Percentiles rank a stretch among this genome's conserved stretches.
Evolutionary conservation across 2,329 filamentous ascomycete species (phyloP).

Genomic region (Stagonosporopsis tanaceti): DNA sequence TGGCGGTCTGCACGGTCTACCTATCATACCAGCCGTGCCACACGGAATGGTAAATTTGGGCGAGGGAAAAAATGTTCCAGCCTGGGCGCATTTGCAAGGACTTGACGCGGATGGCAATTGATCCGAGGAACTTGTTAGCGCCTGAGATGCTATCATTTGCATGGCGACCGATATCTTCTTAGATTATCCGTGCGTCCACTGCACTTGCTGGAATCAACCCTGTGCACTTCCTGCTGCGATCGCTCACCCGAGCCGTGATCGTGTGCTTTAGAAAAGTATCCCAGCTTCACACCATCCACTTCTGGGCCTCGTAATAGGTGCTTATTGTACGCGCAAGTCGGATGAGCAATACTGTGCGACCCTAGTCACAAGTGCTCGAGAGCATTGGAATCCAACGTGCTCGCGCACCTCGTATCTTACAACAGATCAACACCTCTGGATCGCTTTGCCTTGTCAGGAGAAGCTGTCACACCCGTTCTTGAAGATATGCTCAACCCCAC

Average conservation of each 20-base stretch:
- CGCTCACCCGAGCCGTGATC: neutral
- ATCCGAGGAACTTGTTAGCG: conserved; percentile 6
- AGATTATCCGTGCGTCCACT: neutral
- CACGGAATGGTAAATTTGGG: neutral
- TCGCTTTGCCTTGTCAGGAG: conserved; percentile 30
- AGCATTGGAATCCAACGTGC: neutral
- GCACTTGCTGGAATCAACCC: neutral
- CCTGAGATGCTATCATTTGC: neutral
- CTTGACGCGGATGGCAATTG: conserved; percentile 6
- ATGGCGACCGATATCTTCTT: neutral
- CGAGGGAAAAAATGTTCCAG: neutral
- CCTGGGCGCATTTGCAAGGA: neutral
- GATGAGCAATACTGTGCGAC: neutral
- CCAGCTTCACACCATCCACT: neutral
- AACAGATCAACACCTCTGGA: conserved; percentile 19
- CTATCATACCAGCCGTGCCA: conserved; percentile 2
- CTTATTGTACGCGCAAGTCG: neutral
- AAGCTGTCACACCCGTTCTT: conserved; percentile 22
- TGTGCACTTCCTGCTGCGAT: neutral
- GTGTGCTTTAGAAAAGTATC: neutral
- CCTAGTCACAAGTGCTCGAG: neutral
- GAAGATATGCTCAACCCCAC: conserved; percentile 35
- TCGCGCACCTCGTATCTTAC: neutral
- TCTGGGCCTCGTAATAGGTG: too few relatives aligned
- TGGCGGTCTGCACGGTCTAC: conserved; percentile 1